Evolutionary conservation across 768 basidiomycete genomes (phyloP).

Genomic region (Phylloporus sp.): DNA sequence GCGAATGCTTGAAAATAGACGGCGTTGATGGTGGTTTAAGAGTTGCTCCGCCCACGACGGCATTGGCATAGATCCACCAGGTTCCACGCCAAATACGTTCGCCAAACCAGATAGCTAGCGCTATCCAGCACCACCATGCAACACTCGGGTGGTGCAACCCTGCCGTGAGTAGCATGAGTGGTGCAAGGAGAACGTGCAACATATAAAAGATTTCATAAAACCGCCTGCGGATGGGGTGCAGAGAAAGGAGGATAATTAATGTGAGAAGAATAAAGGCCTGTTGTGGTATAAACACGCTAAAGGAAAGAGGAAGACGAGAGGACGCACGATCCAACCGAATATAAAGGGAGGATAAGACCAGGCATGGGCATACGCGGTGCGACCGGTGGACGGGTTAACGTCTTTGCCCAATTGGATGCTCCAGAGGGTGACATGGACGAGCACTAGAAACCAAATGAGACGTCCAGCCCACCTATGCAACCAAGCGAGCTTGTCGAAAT

Average conservation of each 20-base stretch:
- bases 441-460: slow-evolving; percentile 59
- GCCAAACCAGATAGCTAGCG: slow-evolving; percentile 55
- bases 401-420: slow-evolving; percentile 59
- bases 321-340: slow-evolving; percentile 53
- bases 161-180: slow-evolving; percentile 54
- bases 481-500: slow-evolving; percentile 70
- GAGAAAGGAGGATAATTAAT: slow-evolving; percentile 46
- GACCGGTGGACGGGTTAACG: slow-evolving; percentile 37
- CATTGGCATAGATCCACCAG: slow-evolving; percentile 58
- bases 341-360: slow-evolving; percentile 59
- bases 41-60: slow-evolving; percentile 35
- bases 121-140: slow-evolving; percentile 64
- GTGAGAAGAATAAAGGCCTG: slow-evolving; percentile 57
- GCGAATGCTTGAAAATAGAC: background rate
- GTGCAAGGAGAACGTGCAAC: slow-evolving; percentile 57
- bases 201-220: slow-evolving; percentile 65
- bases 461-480: slow-evolving; percentile 70
- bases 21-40: background rate
- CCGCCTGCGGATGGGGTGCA: slow-evolving; percentile 44
- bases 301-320: slow-evolving; percentile 4
- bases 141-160: slow-evolving; percentile 65
- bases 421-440: slow-evolving; percentile 63
- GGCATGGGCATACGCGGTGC: slow-evolving; percentile 44
- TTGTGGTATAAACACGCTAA: slow-evolving; percentile 1
- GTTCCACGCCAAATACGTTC: slow-evolving; percentile 55